A percentile compares a stretch with the other conserved stretches of the same genome.
phyloP scores from a whole-genome alignment of 257 asterid genomes.

The Solanum lignicaule region DNA sequence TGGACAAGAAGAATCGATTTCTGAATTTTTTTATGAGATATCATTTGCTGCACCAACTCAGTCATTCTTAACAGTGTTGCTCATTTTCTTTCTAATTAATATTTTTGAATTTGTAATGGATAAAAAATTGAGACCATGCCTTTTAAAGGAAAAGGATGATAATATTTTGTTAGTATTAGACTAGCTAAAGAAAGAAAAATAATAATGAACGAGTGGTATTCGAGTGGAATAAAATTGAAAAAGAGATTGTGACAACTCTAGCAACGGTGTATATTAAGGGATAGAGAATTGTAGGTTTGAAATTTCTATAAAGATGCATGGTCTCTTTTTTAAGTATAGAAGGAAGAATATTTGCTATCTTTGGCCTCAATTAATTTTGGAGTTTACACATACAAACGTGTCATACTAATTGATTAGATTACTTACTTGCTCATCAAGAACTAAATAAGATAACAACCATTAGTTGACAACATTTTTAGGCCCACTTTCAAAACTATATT shows the following conservation, averaged over 20 bases:
- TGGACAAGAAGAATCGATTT: fast-evolving
- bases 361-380: not conserved
- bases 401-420: not conserved
- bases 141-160: not conserved
- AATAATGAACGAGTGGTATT: not conserved
- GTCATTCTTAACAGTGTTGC: fast-evolving
- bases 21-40: fast-evolving
- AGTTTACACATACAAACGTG: not conserved
- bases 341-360: not conserved
- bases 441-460: not conserved
- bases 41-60: fast-evolving
- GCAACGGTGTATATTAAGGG: not conserved
- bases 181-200: not conserved
- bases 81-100: not conserved
- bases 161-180: not conserved
- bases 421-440: not conserved
- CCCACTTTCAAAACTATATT: not conserved
- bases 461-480: not conserved
- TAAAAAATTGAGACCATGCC: not conserved
- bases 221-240: not conserved
- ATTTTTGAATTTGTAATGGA: not conserved
- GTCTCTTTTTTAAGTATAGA: not conserved
- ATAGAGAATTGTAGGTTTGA: not conserved
- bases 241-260: not conserved
- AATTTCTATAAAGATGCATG: not conserved